Evolutionary conservation across 2,329 filamentous ascomycete species (phyloP).

Genomic region (Pseudogymnoascus sp.): DNA sequence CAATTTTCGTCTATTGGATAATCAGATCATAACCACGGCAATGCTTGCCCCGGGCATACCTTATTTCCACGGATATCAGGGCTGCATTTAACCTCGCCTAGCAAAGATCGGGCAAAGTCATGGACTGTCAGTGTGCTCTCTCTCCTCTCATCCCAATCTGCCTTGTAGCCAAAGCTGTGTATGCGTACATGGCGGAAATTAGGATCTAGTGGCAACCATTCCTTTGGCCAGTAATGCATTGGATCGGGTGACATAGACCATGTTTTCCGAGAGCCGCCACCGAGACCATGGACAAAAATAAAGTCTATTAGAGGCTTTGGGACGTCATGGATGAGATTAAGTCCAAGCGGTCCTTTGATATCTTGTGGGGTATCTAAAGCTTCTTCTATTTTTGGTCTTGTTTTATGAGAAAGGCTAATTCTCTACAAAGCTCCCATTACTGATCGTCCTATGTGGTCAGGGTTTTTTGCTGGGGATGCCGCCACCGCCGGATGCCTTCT

Average conservation of each 20-base stretch:
- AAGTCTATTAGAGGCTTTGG: constrained; percentile 31
- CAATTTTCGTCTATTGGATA: constrained; percentile 15
- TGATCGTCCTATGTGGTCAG: not conserved
- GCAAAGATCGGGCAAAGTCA: constrained; percentile 29
- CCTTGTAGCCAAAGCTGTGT: constrained; percentile 31
- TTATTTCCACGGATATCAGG: constrained; percentile 18
- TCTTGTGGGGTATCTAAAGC: not conserved
- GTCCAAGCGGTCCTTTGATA: constrained; percentile 14
- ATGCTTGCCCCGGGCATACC: constrained; percentile 10
- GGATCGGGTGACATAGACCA: constrained; percentile 32
- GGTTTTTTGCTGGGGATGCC: not conserved
- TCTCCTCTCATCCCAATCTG: constrained; percentile 23
- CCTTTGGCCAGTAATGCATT: constrained; percentile 34
- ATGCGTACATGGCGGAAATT: constrained; percentile 26
- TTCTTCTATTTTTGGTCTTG: not conserved
- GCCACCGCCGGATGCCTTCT: not conserved
- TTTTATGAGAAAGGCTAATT: not conserved
- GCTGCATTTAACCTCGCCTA: constrained; percentile 23
- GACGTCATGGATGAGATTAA: constrained; percentile 13
- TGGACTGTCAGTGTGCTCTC: constrained; percentile 25
- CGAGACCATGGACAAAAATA: constrained; percentile 36
- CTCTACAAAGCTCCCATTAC: not conserved
- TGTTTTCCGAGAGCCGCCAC: constrained; percentile 33
- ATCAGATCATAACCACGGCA: not conserved
- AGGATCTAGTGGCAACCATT: constrained; percentile 32